These are phyloP conservation scores for Casaregolazyma suthepensis DNA, from an alignment of 1,139 yeast genomes.

Conservation along the genomic window DNA sequence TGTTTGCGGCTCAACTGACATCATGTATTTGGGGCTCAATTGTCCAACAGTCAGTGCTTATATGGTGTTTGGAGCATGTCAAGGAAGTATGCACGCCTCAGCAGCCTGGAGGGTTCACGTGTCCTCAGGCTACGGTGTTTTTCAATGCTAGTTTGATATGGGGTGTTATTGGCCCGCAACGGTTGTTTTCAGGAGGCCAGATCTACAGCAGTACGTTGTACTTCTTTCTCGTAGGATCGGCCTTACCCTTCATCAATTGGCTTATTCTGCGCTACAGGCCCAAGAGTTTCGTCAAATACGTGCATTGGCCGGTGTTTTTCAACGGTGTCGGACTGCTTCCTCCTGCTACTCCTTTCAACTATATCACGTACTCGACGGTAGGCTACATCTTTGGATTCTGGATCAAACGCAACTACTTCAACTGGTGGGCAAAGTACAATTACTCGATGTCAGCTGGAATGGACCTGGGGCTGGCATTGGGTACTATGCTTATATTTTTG, in stretches of 20 bases:
- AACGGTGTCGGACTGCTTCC: constrained; percentile 46
- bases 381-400: constrained; percentile 49
- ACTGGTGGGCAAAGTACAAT: constrained; percentile 65
- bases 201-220: constrained; percentile 38
- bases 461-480: constrained; percentile 51
- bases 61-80: constrained; percentile 42
- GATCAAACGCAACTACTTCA: constrained; percentile 45
- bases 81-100: constrained; percentile 43
- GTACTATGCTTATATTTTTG: constrained; percentile 45
- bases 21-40: constrained; percentile 36
- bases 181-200: constrained; percentile 37
- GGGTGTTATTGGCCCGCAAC: constrained; percentile 60
- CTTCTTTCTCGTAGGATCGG: constrained; percentile 44
- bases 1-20: constrained; percentile 48
- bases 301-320: constrained; percentile 49
- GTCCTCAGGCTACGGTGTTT: constrained; percentile 45
- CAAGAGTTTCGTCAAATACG: constrained; percentile 38
- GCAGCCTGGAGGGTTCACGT: constrained; percentile 43
- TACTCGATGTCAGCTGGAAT: constrained; percentile 54
- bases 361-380: constrained; percentile 43
- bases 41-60: constrained; percentile 38
- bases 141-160: constrained; percentile 55
- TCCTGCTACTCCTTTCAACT: constrained; percentile 50
- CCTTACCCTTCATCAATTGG: constrained; percentile 43
- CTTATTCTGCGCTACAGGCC: constrained; percentile 45